phyloP scores from a whole-genome alignment of 202 grass and related monocot species.

The Cymbopogon flexuosus region DNA sequence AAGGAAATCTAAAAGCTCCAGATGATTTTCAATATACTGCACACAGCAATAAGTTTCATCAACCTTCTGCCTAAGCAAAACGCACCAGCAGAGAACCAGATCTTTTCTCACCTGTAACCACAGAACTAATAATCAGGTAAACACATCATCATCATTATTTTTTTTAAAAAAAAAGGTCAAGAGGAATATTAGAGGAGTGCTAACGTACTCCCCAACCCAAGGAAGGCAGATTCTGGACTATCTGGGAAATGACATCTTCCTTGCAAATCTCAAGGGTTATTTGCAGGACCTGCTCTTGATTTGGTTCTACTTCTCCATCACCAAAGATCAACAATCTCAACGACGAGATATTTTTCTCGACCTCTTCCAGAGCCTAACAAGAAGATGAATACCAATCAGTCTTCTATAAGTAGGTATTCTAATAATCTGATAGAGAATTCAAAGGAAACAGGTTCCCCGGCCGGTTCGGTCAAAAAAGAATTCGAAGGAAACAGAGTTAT shows the following conservation, averaged over 20 bases:
- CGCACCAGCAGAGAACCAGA: constrained; percentile 74
- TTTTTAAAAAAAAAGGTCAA: neutral
- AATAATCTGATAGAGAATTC: neutral
- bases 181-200: neutral
- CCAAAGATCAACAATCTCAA: constrained; percentile 62
- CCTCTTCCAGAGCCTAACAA: constrained; percentile 85
- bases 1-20: constrained; percentile 95
- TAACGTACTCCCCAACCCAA: constrained; percentile 80
- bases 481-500: neutral
- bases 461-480: too few relatives aligned
- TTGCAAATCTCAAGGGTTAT: constrained; percentile 89
- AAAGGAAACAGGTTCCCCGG: neutral
- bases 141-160: too few relatives aligned
- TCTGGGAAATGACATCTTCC: constrained; percentile 64
- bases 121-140: neutral
- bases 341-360: constrained; percentile 65
- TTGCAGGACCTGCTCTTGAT: constrained; percentile 73
- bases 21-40: constrained; percentile 86
- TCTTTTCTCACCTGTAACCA: constrained; percentile 81
- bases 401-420: neutral
- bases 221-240: constrained; percentile 87
- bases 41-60: constrained; percentile 66
- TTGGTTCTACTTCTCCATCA: constrained; percentile 89
- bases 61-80: constrained; percentile 84
- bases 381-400: neutral